phyloP scores from a whole-genome alignment of 2,329 filamentous ascomycete species.

The Lomentospora prolificans region DNA sequence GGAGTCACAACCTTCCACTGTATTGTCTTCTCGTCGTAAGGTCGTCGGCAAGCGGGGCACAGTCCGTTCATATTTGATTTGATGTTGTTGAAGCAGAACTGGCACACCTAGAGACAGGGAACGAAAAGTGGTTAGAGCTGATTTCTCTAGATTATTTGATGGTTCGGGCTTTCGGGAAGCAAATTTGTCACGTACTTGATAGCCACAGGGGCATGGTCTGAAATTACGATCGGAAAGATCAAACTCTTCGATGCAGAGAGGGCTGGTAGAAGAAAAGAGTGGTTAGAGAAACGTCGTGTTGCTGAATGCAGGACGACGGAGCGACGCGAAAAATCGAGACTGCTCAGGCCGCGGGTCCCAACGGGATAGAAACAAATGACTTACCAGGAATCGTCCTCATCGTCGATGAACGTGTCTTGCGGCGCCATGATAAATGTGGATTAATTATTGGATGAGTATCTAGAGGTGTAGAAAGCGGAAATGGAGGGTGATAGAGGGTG shows the following conservation, averaged over 20 bases:
- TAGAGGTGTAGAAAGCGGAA: slow-evolving; percentile 14
- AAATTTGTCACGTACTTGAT: slow-evolving; percentile 58
- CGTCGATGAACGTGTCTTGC: slow-evolving; percentile 62
- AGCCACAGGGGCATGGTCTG: slow-evolving; percentile 91
- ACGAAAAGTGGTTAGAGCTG: neutral
- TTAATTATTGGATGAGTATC: slow-evolving; percentile 10
- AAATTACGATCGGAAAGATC: slow-evolving; percentile 97
- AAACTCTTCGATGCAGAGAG: slow-evolving; percentile 97
- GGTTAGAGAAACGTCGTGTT: slow-evolving; percentile 17
- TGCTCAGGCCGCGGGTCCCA: neutral
- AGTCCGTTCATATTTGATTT: slow-evolving; percentile 96
- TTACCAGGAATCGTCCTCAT: slow-evolving; percentile 62
- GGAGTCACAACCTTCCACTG: slow-evolving; percentile 90
- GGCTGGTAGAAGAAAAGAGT: slow-evolving; percentile 42
- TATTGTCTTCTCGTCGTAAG: slow-evolving; percentile 95
- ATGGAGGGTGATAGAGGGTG: slow-evolving; percentile 13
- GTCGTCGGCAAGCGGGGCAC: slow-evolving; percentile 91
- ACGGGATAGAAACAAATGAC: slow-evolving; percentile 14
- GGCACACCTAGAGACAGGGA: slow-evolving; percentile 64
- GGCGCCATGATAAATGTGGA: slow-evolving; percentile 45
- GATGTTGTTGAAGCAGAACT: slow-evolving; percentile 99
- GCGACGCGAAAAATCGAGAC: slow-evolving; percentile 6
- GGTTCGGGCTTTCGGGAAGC: neutral
- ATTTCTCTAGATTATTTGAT: too few relatives aligned
- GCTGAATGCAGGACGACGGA: slow-evolving; percentile 9